Conservation (phyloP, 495 filamentous ascomycete species). For the Neurospora sp. region DNA sequence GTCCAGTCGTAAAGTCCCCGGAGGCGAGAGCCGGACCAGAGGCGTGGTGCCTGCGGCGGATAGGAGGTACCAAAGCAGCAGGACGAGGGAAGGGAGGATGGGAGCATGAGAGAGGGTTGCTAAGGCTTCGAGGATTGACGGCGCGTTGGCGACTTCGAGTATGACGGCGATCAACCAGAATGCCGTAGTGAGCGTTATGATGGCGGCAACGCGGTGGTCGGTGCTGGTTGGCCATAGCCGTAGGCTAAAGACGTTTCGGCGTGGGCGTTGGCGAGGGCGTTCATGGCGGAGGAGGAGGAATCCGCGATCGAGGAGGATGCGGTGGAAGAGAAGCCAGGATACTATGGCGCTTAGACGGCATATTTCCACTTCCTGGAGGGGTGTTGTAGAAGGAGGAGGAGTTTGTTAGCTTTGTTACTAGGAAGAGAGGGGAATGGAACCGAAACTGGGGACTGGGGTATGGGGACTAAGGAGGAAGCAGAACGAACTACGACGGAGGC, state of each 20-base stretch:
- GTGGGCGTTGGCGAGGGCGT: not conserved
- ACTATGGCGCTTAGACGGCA: not conserved
- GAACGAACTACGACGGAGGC: not conserved
- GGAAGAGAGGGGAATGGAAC: not conserved
- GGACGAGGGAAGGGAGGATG: not conserved
- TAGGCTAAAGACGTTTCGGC: not conserved
- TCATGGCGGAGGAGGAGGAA: not conserved
- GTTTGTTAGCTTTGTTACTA: not conserved
- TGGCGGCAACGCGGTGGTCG: not conserved
- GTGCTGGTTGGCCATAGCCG: not conserved
- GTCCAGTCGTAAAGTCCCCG: not conserved
- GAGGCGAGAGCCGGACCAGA: not conserved
- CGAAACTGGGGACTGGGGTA: too few relatives aligned
- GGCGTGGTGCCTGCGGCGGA: not conserved
- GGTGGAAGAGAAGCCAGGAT: not conserved
- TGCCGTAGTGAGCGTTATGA: not conserved
- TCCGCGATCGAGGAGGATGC: not conserved
- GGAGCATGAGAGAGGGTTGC: not conserved
- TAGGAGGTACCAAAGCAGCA: not conserved
- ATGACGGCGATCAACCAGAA: not conserved
- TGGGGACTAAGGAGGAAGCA: not conserved
- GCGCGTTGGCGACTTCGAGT: not conserved
- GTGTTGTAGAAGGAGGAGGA: not conserved
- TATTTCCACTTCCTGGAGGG: not conserved
- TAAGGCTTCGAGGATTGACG: not conserved